phyloP scores from a whole-genome alignment of 2,329 filamentous ascomycete genomes.

The Falciphora oryzae region DNA sequence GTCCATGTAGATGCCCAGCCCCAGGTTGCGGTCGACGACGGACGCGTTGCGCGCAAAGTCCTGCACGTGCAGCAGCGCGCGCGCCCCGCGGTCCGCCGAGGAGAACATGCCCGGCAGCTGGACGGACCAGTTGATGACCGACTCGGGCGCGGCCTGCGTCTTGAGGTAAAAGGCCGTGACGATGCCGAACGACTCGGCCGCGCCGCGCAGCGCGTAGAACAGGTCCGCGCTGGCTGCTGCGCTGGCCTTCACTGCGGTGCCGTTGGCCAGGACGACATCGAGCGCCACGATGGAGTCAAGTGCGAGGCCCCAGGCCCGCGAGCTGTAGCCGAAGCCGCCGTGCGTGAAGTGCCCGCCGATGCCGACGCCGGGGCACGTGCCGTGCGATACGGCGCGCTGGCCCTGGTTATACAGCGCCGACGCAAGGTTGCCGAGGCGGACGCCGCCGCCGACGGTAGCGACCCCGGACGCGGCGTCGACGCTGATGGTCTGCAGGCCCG shows the following conservation, averaged over 20 bases:
- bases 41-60: slow-evolving; percentile 10
- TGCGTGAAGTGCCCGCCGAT: slow-evolving; percentile 34
- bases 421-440: slow-evolving; percentile 43
- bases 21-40: slow-evolving; percentile 6
- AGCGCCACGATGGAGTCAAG: slow-evolving; percentile 30
- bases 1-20: slow-evolving; percentile 10
- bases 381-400: slow-evolving; percentile 39
- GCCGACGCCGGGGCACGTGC: slow-evolving; percentile 45
- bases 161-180: slow-evolving; percentile 29
- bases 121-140: slow-evolving; percentile 8
- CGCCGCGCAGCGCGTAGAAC: slow-evolving; percentile 38
- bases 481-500: slow-evolving; percentile 36
- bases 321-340: slow-evolving; percentile 33
- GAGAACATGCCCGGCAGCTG: slow-evolving; percentile 6
- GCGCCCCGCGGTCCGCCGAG: neutral
- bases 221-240: slow-evolving; percentile 29
- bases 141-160: slow-evolving; percentile 30
- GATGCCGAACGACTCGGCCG: slow-evolving; percentile 36
- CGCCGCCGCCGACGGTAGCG: slow-evolving; percentile 41
- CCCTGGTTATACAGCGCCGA: slow-evolving; percentile 32
- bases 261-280: slow-evolving; percentile 32
- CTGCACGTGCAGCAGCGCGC: slow-evolving; percentile 8
- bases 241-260: slow-evolving; percentile 26
- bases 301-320: slow-evolving; percentile 29
- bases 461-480: slow-evolving; percentile 34